Conservation (phyloP, 2,329 filamentous ascomycete genomes). For the Myriangium duriaei region DNA sequence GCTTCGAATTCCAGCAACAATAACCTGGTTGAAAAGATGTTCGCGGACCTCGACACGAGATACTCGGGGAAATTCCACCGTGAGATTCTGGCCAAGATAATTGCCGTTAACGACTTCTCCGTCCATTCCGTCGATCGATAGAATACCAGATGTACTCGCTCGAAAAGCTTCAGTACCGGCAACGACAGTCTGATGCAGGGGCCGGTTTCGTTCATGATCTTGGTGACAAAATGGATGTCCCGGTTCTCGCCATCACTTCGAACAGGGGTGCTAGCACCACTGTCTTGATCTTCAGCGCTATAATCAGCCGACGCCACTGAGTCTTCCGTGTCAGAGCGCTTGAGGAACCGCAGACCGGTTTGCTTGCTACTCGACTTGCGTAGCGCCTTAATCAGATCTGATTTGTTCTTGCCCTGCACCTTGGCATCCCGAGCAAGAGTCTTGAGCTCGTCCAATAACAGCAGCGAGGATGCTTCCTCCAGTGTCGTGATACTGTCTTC, state of each 20-base stretch:
- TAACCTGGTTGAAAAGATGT: slow-evolving; percentile 68
- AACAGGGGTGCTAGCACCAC: slow-evolving; percentile 28
- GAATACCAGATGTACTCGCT: slow-evolving; percentile 89
- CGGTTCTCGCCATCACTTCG: slow-evolving; percentile 48
- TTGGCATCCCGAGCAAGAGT: slow-evolving; percentile 72
- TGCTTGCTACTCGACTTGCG: slow-evolving; percentile 64
- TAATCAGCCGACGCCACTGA: slow-evolving; percentile 38
- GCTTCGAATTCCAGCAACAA: slow-evolving; percentile 81
- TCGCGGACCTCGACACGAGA: slow-evolving; percentile 76
- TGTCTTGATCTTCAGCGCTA: slow-evolving; percentile 17
- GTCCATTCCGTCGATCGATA: slow-evolving; percentile 96
- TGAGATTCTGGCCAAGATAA: slow-evolving; percentile 85
- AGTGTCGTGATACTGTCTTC: slow-evolving; percentile 60
- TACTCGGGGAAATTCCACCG: slow-evolving; percentile 79
- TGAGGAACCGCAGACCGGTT: slow-evolving; percentile 57
- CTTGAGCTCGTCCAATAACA: slow-evolving; percentile 84
- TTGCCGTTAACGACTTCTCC: slow-evolving; percentile 87
- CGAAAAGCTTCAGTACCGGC: slow-evolving; percentile 66
- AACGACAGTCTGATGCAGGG: slow-evolving; percentile 72
- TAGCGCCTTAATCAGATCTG: slow-evolving; percentile 62
- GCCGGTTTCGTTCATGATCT: slow-evolving; percentile 65
- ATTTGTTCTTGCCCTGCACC: slow-evolving; percentile 77
- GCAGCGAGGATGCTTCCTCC: slow-evolving; percentile 68
- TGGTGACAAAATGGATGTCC: slow-evolving; percentile 61
- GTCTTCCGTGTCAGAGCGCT: slow-evolving; percentile 48